A percentile compares a stretch with the other conserved stretches of the same genome.
Conservation (phyloP, 345 rosid genomes). For the Camelina sativa region DNA sequence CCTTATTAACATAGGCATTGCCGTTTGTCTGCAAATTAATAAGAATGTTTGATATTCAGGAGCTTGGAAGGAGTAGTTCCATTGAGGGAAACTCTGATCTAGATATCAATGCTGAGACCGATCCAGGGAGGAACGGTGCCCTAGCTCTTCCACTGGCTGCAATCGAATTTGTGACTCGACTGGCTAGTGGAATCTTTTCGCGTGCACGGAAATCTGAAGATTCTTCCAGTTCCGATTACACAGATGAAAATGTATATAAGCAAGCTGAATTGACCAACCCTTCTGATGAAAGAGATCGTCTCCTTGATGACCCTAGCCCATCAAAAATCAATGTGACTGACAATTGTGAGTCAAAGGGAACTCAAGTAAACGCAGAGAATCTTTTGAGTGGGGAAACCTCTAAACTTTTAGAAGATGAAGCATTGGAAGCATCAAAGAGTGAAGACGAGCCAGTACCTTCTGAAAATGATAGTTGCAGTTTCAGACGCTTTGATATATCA, state of each 20-base stretch:
- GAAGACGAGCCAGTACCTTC: conserved; percentile 47
- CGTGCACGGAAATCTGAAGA: conserved; percentile 66
- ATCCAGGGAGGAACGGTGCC: conserved; percentile 69
- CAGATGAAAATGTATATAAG: conserved; percentile 52
- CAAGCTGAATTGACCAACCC: conserved; percentile 39
- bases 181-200: conserved; percentile 86
- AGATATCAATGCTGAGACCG: conserved; percentile 49
- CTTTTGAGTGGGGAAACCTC: conserved; percentile 41
- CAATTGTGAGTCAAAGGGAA: conserved; percentile 44
- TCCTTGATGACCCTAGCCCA: conserved; percentile 51
- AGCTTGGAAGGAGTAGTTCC: conserved; percentile 47
- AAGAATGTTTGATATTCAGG: conserved; percentile 53
- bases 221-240: conserved; percentile 50
- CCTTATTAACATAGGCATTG: conserved; percentile 8
- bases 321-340: conserved; percentile 50
- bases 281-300: conserved; percentile 48
- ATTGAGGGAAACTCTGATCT: conserved; percentile 49
- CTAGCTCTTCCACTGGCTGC: conserved; percentile 89
- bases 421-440: conserved; percentile 46
- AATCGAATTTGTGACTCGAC: conserved; percentile 76
- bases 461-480: conserved; percentile 50
- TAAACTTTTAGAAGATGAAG: conserved; percentile 45
- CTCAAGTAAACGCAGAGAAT: conserved; percentile 44
- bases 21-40: conserved; percentile 23
- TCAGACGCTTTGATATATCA: conserved; percentile 77